Evolutionary conservation across 2,329 filamentous ascomycete genomes (phyloP), one percentile per base, ranked within the genome.

Genomic region (Colletotrichum sp.): DNA sequence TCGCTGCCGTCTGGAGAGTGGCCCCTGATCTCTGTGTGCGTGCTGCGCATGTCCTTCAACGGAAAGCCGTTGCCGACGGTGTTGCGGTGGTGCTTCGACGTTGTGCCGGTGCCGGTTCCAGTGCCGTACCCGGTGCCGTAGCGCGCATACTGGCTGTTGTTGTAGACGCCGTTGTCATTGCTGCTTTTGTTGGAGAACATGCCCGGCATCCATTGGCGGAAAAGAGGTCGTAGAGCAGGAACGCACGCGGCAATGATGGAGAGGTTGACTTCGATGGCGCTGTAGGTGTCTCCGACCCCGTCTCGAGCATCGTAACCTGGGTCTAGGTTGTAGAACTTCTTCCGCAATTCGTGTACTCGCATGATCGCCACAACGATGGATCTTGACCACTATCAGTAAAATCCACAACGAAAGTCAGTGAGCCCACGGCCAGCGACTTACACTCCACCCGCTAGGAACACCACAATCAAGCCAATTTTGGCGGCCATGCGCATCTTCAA

Each of bases 361-460:
- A 72, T 25, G n/a, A 68, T 68, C 15, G 71, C 64, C 12, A 68
- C 64, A 6, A 68, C 30, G 36, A 68, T 72, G 13, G 63, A 72
- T 8, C 44, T 57, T 68, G 28, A 3, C 84, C 73, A 28, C 1
- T 12, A 15, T 32, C 5, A 59, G 60, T 13, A 39, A 82, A 79
- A 44, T 76, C 6, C 59, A 15, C 28, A 16, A n/a, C 11, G 8
- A 12, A 15, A 30, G 55, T 52, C 28, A 36, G 36, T 13, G 30
- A 30, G 12, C 13, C 11, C 15, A 27, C 5, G 16, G 30, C 15
- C 6, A 82, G 83, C 16, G 7, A 82, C 84, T 82, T 74, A 85
- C 84, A 84, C 68, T 8, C 77, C 79, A 36, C 86, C 86, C 4
- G 86, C 74, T 2, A 84, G 75, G 70, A 88, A 88, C 4, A 88